A percentile compares a stretch with the other conserved stretches of the same genome.
These are phyloP conservation scores for Chalaropsis ovoidea DNA, from an alignment of 2,329 filamentous ascomycete genomes.

Conservation along the genomic window DNA sequence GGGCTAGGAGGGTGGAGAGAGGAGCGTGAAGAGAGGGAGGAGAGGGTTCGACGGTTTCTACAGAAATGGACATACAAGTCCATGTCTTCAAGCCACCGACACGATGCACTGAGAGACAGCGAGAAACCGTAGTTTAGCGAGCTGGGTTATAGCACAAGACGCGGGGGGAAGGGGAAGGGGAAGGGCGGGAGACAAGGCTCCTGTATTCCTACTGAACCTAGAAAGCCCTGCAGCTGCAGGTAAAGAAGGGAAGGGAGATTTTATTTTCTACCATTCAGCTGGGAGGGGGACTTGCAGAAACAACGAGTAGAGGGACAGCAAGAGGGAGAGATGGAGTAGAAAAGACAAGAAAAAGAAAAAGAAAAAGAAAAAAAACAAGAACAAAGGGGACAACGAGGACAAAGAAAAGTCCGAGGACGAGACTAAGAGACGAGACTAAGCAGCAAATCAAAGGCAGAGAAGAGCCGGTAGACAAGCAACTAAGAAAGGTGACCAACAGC, in stretches of 20 bases:
- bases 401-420: too few species aligned
- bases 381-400: too few species aligned
- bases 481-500: too few species aligned
- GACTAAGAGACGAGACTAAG: too few species aligned
- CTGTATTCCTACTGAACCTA: too few species aligned
- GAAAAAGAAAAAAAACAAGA: not conserved
- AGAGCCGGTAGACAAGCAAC: too few species aligned
- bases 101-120: conserved; percentile 10
- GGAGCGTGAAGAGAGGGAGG: too few species aligned
- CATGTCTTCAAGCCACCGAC: conserved; percentile 6
- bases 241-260: not conserved
- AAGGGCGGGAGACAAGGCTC: conserved; percentile 5
- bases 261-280: conserved; percentile 12
- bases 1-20: too few species aligned
- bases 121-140: not conserved
- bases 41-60: not conserved
- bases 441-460: too few species aligned
- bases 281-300: not conserved
- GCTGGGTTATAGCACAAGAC: conserved; percentile 1
- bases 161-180: not conserved
- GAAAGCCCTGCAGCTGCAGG: not conserved
- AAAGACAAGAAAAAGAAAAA: not conserved
- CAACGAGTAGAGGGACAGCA: not conserved
- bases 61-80: not conserved
- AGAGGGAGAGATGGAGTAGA: too few species aligned